Evolutionary conservation across 1,139 yeast genomes (phyloP).

Genomic region (Pichia sp.): DNA sequence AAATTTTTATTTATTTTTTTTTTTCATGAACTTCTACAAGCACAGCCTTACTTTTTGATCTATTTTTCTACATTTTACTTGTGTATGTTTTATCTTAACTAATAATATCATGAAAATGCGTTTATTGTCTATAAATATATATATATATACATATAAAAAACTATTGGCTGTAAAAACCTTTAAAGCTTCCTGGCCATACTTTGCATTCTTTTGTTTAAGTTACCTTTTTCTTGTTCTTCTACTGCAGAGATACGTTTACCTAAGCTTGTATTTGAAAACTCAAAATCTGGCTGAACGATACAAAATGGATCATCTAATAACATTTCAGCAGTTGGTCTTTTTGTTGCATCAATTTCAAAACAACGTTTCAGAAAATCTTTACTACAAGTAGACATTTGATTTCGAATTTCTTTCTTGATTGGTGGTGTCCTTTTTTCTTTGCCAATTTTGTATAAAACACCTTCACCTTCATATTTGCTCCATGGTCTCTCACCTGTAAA

Average conservation of each 20-base stretch:
- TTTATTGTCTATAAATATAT: no score
- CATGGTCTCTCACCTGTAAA: constrained; percentile 81
- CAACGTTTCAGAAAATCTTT: constrained; percentile 68
- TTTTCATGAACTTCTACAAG: no score
- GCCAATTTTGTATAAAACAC: constrained; percentile 68
- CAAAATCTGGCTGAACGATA: constrained; percentile 40
- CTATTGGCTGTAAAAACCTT: neutral
- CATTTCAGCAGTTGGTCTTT: constrained; percentile 80
- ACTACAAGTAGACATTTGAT: constrained; percentile 58
- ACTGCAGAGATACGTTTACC: constrained; percentile 49
- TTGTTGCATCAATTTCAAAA: constrained; percentile 73
- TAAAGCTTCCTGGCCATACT: constrained; percentile 18
- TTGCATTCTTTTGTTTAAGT: constrained; percentile 22
- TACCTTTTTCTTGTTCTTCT: constrained; percentile 34
- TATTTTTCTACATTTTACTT: no score
- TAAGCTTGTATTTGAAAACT: constrained; percentile 58
- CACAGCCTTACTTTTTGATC: no score
- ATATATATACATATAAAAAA: no score
- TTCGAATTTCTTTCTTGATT: constrained; percentile 77
- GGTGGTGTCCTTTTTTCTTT: constrained; percentile 90
- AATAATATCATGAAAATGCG: no score
- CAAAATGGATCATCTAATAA: constrained; percentile 63
- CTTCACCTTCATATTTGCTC: constrained; percentile 73
- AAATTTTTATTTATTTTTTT: no score
- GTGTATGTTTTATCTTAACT: no score